Percentiles rank a stretch among this genome's conserved stretches.
phyloP scores from a whole-genome alignment of 352 stramenopile genomes.

The Phytopythium aichiense region DNA sequence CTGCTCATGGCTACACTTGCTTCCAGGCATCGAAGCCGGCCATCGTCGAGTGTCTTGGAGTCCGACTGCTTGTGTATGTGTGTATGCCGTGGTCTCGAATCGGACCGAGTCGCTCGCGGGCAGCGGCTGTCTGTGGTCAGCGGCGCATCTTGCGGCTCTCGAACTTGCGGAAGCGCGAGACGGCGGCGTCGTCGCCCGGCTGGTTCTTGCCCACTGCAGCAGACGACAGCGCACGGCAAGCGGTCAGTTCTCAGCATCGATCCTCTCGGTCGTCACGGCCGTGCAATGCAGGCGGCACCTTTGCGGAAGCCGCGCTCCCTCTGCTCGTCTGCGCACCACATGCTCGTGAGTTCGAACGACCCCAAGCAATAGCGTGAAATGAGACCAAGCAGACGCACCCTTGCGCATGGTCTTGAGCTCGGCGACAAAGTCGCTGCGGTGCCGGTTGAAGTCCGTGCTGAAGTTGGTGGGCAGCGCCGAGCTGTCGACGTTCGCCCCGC shows the following conservation, averaged over 20 bases:
- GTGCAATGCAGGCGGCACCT: conserved; percentile 12
- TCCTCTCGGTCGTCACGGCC: not conserved
- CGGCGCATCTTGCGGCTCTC: conserved; percentile 40
- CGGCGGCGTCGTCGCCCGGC: conserved; percentile 54
- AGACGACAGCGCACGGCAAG: conserved; percentile 1
- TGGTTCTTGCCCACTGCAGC: conserved; percentile 51
- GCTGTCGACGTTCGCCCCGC: conserved; percentile 21
- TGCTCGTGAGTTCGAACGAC: not conserved
- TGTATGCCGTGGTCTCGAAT: too few species aligned
- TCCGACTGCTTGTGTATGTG: too few species aligned
- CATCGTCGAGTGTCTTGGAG: too few species aligned
- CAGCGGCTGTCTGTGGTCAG: conserved; percentile 2
- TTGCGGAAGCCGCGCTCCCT: conserved; percentile 59
- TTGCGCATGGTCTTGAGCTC: conserved; percentile 66
- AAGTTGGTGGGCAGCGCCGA: conserved; percentile 70
- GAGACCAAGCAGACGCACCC: conserved; percentile 22
- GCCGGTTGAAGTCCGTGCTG: conserved; percentile 74
- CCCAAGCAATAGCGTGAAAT: not conserved
- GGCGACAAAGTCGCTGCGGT: conserved; percentile 56
- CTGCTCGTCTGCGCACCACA: conserved; percentile 56
- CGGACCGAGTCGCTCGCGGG: too few species aligned
- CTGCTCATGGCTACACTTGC: too few species aligned
- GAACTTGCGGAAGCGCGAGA: conserved; percentile 70
- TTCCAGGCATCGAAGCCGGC: too few species aligned
- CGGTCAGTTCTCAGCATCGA: not conserved